Evolutionary conservation across 352 stramenopile genomes (phyloP), one percentile per base, ranked within the genome.

Genomic region (Pelagophyceae sp.): DNA sequence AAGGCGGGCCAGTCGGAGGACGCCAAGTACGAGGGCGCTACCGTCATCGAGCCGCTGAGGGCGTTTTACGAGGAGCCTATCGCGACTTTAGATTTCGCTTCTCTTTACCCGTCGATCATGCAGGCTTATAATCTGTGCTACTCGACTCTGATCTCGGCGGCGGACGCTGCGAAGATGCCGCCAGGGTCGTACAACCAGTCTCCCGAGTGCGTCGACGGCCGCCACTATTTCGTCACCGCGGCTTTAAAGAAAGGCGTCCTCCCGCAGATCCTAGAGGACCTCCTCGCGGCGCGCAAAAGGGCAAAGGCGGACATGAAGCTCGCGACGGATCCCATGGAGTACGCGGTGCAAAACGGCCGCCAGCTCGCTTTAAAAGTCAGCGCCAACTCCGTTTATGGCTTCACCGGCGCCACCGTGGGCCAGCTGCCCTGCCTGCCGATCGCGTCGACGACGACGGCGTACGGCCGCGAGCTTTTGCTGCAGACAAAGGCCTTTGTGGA

Each of bases 21-120:
- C 72, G 87, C 93, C 72, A 90, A 95, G 0, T 99, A 99, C 83
- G 96, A 99, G 86, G 96, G 96, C 61, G 96, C 96, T 37, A 99
- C 96, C 0, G 96, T 99, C 15, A 96, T 99, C 83, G 96, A 99
- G 65, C 96, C 96, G 0, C 98, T 97, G 83, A 98, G 98, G 81
- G 95, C 90, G 1, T 99, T 97, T 82, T 99, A 99, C 86, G 88
- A 97, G 29, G 93, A 98, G 64, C 96, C 96, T 19, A 98, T 99
- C 82, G 95, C 95, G 27, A 99, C 96, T 61, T 83, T 99, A 71
- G 97, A 99, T 92, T 99, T 99, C 85, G 96, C 96, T 19, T 99
- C 95, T n/a, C 87, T 99, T 79, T 99, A 99, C 82, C 97, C 97
- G 64, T 99, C 94, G 69, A 99, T 99, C 84, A 99, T 99, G 96